phyloP scores from a whole-genome alignment of 441 rosid species.

The Erodium moschatum region DNA sequence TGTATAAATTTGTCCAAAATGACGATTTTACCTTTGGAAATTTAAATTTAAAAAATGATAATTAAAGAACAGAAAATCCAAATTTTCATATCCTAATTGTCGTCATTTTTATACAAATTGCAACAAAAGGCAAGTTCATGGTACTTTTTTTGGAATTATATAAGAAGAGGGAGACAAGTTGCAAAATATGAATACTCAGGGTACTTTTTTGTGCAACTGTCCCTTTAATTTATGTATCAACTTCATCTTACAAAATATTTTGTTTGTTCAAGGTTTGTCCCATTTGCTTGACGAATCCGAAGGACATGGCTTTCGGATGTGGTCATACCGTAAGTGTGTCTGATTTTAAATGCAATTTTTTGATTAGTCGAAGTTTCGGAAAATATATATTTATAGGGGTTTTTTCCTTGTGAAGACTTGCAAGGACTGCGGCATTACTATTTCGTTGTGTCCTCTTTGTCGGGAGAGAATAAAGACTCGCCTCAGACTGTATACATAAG shows the following conservation, averaged over 20 bases:
- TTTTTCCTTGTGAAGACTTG: constrained; percentile 51
- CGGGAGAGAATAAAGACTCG: constrained; percentile 63
- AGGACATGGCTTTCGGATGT: constrained; percentile 92
- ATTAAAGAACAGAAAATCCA: no score
- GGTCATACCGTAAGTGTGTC: constrained; percentile 60
- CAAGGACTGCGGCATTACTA: constrained; percentile 61
- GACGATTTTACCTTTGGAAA: no score
- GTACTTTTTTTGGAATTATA: no score
- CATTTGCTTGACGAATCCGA: constrained; percentile 78
- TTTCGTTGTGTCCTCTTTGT: constrained; percentile 62
- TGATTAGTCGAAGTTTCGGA: no score
- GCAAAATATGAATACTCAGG: no score
- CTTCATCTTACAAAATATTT: background rate
- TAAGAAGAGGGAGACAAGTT: no score
- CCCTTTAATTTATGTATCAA: background rate
- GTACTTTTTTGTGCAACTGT: no score
- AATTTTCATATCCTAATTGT: no score
- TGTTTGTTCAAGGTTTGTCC: constrained; percentile 63
- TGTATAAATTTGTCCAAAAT: no score
- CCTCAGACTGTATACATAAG: constrained; percentile 50
- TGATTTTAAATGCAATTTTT: no score
- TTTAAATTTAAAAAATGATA: no score
- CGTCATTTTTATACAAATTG: no score
- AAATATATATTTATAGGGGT: background rate
- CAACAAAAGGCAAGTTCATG: background rate